phyloP scores from a whole-genome alignment of 176 grass and related monocot genomes.

The Triticum aestivum region DNA sequence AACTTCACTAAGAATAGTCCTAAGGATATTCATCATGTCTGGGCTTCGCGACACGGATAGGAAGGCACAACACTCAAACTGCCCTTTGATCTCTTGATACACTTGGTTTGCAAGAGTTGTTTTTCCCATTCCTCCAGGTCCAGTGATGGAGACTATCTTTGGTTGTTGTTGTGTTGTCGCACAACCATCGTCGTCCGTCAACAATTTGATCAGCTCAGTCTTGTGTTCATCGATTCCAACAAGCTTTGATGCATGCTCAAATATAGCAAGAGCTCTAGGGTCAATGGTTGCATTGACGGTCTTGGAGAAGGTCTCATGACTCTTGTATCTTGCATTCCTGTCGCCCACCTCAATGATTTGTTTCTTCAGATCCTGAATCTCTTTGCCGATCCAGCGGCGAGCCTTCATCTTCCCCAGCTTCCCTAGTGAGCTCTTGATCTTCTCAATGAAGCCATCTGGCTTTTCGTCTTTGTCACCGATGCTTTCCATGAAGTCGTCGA shows the following conservation, averaged over 20 bases:
- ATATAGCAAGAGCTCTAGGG: neutral
- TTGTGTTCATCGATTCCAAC: neutral
- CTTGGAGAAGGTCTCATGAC: neutral
- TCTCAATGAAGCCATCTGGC: neutral
- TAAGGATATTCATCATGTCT: neutral
- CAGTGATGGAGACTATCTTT: neutral
- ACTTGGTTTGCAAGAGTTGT: neutral
- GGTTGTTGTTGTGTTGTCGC: neutral
- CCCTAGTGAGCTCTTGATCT: neutral
- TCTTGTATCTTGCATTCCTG: neutral
- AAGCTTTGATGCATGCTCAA: neutral
- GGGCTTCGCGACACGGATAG: neutral
- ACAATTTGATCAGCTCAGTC: neutral
- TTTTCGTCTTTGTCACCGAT: neutral
- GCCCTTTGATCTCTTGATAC: neutral
- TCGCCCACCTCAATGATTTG: neutral
- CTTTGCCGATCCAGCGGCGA: neutral
- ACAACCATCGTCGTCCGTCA: neutral
- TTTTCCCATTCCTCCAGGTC: neutral
- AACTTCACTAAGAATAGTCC: neutral
- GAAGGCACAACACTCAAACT: neutral
- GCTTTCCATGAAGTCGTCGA: neutral
- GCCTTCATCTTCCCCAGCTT: neutral
- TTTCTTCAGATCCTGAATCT: neutral
- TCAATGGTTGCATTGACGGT: neutral